Evolutionary conservation across 75 land plant genomes (phyloP).

Genomic region (Chamaecyparis obtusa): DNA sequence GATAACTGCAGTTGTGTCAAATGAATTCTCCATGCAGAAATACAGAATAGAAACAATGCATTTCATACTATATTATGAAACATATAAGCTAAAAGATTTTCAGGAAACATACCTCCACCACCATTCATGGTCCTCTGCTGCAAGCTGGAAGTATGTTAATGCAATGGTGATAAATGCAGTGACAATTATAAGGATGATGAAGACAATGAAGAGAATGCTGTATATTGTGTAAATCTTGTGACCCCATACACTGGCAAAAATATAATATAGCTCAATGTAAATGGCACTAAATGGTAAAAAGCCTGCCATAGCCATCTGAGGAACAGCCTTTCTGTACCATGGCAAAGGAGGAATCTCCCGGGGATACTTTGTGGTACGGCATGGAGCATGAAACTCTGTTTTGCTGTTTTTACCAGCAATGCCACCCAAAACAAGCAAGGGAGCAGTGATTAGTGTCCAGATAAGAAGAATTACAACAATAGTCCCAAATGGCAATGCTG

Average conservation of each 20-base stretch:
- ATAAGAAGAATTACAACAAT: conserved; percentile 63
- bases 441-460: conserved; percentile 65
- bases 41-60: background rate
- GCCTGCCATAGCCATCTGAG: conserved; percentile 82
- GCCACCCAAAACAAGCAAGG: conserved; percentile 74
- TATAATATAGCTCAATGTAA: conserved; percentile 74
- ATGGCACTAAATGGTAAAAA: conserved; percentile 81
- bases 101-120: conserved; percentile 66
- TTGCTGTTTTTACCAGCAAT: conserved; percentile 75
- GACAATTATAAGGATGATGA: conserved; percentile 73
- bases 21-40: background rate
- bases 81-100: background rate
- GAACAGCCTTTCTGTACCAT: conserved; percentile 60
- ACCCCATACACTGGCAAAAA: conserved; percentile 82
- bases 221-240: conserved; percentile 72
- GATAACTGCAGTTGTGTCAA: conserved; percentile 24
- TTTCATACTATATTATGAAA: background rate
- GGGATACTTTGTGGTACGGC: conserved; percentile 72
- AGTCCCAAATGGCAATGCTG: conserved; percentile 75
- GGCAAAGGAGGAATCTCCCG: conserved; percentile 66
- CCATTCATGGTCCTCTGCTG: conserved; percentile 79
- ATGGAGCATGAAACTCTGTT: conserved; percentile 68
- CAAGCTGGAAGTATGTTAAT: conserved; percentile 75
- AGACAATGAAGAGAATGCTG: conserved; percentile 74
- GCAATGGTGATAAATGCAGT: conserved; percentile 81